These are phyloP conservation scores for Chenopodium quinoa DNA, from an alignment of 148 eudicot genomes.

Conservation along the genomic window DNA sequence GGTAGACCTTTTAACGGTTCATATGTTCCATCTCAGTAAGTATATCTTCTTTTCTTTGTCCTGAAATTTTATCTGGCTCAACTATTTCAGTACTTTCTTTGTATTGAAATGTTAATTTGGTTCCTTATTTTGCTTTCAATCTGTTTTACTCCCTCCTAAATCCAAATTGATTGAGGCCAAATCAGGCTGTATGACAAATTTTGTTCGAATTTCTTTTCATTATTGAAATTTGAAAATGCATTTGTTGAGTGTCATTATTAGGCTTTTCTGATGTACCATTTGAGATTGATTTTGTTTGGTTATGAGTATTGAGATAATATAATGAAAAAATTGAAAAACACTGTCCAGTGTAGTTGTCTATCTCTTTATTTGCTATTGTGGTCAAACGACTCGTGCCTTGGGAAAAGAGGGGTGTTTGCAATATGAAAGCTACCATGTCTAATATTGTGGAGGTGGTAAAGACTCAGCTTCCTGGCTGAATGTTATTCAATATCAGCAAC, in stretches of 20 bases:
- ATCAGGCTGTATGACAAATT: not conserved
- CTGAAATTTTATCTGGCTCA: not conserved
- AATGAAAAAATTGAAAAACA: not conserved
- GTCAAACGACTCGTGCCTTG: not conserved
- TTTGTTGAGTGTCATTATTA: not conserved
- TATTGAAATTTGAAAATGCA: not conserved
- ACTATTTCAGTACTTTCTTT: not conserved
- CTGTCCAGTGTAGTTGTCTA: not conserved
- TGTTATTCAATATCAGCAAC: not conserved
- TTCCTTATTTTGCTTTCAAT: not conserved
- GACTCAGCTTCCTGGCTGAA: not conserved
- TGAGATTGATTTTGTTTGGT: not conserved
- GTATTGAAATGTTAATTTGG: not conserved
- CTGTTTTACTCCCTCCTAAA: not conserved
- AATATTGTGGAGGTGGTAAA: not conserved
- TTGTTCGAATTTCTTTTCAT: not conserved
- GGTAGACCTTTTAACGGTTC: slow-evolving; percentile 45
- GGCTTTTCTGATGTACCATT: not conserved
- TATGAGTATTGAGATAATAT: not conserved
- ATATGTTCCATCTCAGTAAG: slow-evolving; percentile 62
- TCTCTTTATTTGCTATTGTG: not conserved
- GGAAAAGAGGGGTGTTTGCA: not conserved
- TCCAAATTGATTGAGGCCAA: not conserved
- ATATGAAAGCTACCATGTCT: not conserved
- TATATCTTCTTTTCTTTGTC: slow-evolving; percentile 1